Evolutionary conservation across 805 yeast species (phyloP), one percentile per base, ranked within the genome.

Genomic region (Yarrowia sp.): DNA sequence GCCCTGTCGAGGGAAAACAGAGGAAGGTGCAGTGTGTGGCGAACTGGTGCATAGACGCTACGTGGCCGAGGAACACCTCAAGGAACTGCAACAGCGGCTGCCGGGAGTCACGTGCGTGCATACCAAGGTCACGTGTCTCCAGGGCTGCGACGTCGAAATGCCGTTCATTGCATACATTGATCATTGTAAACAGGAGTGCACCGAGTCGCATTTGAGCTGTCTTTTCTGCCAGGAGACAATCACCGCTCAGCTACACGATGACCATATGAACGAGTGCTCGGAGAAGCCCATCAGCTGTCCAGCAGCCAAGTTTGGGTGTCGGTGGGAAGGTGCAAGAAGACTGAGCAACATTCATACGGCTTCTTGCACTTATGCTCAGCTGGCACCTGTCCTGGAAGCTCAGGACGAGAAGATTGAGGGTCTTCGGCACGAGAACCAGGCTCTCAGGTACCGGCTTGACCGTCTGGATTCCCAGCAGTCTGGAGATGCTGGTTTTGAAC

Each of bases 391-490:
- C 12, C 47, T 79, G 36, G 67, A 63, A 3, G 61, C 56, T 15
- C 80, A 77, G 69, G 69, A 74, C n/a, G 67, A 64, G 5, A 69
- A 73, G 38, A 72, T 79, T 9, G 70, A 70, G 14, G 43, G 55
- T 2, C 73, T 79, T 14, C 77, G 76, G 69, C 66, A 61, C n/a
- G 80, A 79, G 63, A 78, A 78, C 67, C 70, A 71, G 50, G 67
- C 71, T 5, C 73, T 79, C 42, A 71, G 75, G 12, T 67, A 69
- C 36, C 75, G 77, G 14, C 50, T 78, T 13, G 78, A 74, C 24
- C 68, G 69, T 9, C 69, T 68, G 24, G 66, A 61, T 46, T 24
- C 30, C 19, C 71, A 70, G 36, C 70, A 67, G 49, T 68, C 70
- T 30, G 70, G 69, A 20, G 71, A 72, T 19, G 47, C 70, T 9